Evolutionary conservation across 192 early-diverging fungal genomes (phyloP).

Genomic region (Coemansia sp.): DNA sequence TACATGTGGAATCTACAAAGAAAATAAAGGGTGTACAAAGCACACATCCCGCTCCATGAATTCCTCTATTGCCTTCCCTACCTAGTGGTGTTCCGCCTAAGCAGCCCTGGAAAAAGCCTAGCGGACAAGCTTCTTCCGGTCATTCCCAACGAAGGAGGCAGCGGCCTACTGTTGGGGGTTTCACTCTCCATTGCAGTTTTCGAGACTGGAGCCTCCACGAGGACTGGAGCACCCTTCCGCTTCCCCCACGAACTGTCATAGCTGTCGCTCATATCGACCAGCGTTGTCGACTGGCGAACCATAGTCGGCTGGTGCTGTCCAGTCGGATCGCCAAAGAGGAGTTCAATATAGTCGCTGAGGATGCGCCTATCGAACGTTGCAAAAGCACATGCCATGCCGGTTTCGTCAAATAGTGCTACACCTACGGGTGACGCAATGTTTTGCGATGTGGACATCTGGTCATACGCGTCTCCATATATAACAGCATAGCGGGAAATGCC

Average conservation of each 20-base stretch:
- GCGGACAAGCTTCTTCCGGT: not conserved
- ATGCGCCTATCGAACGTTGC: not conserved
- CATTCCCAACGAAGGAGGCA: not conserved
- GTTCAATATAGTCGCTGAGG: conserved; percentile 1
- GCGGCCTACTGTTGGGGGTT: not conserved
- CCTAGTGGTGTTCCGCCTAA: not conserved
- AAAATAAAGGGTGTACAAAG: no score
- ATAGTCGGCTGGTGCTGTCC: not conserved
- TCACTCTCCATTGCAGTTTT: not conserved
- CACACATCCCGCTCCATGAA: no score
- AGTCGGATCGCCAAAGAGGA: not conserved
- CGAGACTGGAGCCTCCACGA: not conserved
- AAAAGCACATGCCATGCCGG: not conserved
- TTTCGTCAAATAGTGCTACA: not conserved
- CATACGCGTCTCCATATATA: not conserved
- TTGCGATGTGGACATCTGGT: not conserved
- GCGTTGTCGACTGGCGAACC: not conserved
- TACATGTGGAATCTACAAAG: no score
- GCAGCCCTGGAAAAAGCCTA: not conserved
- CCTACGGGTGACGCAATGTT: not conserved
- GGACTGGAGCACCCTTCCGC: not conserved
- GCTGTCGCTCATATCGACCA: not conserved
- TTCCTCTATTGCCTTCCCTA: not conserved
- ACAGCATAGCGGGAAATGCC: not conserved
- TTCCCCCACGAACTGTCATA: not conserved